A percentile compares a stretch with the other conserved stretches of the same genome.
phyloP scores from a whole-genome alignment of 495 filamentous ascomycete genomes.

The Lindgomyces ingoldianus region DNA sequence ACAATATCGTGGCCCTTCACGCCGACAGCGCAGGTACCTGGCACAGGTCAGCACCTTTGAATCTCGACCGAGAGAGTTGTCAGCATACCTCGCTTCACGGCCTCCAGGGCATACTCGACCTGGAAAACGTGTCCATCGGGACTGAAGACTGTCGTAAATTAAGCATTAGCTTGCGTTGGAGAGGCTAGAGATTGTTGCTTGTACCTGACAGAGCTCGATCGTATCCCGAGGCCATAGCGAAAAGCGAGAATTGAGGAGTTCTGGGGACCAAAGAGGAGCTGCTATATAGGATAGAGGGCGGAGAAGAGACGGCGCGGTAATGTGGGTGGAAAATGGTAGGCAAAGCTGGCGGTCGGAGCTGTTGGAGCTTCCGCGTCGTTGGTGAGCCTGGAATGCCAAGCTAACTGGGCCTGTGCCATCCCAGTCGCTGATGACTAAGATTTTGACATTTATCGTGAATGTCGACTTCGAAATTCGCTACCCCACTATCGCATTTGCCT shows the following conservation, averaged over 20 bases:
- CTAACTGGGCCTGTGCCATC: conserved; percentile 25
- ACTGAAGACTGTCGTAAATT: conserved; percentile 54
- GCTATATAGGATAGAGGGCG: neutral
- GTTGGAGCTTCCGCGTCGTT: conserved; percentile 39
- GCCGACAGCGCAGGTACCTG: conserved; percentile 95
- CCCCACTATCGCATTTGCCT: neutral
- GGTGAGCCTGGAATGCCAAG: conserved; percentile 21
- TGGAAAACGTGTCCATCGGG: conserved; percentile 99
- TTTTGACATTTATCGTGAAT: neutral
- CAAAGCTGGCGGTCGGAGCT: conserved; percentile 28
- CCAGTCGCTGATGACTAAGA: conserved; percentile 3
- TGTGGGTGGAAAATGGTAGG: conserved; percentile 6
- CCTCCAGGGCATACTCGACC: conserved; percentile 98
- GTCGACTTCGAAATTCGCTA: neutral
- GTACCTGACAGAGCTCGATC: conserved; percentile 48
- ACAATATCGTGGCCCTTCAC: conserved; percentile 95
- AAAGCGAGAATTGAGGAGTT: neutral
- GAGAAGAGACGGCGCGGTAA: neutral
- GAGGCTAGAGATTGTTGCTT: conserved; percentile 2
- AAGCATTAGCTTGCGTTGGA: conserved; percentile 20
- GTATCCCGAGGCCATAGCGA: conserved; percentile 47
- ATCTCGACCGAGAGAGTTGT: neutral
- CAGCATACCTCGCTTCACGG: conserved; percentile 86
- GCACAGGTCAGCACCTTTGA: neutral
- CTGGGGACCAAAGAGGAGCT: conserved; percentile 1